These are phyloP conservation scores for Euphorbia corollata DNA, from an alignment of 441 rosid species.

Conservation along the genomic window DNA sequence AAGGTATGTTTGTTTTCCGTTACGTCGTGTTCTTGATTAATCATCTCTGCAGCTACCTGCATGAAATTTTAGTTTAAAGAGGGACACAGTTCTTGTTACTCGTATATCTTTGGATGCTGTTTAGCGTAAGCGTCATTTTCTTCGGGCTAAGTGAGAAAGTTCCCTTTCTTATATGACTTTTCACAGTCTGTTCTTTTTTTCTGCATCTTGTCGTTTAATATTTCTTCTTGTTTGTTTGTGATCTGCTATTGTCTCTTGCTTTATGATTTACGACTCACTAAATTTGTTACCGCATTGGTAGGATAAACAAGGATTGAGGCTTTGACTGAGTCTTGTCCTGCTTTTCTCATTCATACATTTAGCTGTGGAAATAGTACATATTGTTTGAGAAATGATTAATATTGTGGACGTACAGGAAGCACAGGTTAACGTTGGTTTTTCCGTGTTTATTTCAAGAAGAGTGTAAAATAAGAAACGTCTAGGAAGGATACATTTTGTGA, in stretches of 20 bases:
- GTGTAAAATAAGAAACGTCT: neutral
- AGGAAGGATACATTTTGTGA: neutral
- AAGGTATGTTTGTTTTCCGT: conserved; percentile 40
- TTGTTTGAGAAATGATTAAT: neutral
- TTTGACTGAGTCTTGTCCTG: neutral
- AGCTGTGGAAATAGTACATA: neutral
- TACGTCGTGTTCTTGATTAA: neutral
- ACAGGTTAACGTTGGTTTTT: neutral
- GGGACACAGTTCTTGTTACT: neutral
- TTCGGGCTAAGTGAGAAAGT: neutral
- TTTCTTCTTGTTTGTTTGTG: neutral
- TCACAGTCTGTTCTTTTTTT: neutral
- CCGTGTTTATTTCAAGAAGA: neutral
- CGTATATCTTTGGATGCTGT: neutral
- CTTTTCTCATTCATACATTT: neutral
- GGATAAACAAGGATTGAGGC: too few relatives aligned
- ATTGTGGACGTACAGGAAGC: neutral
- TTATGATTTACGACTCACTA: neutral
- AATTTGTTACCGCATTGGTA: too few relatives aligned
- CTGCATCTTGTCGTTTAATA: conserved; percentile 12
- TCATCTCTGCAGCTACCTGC: neutral
- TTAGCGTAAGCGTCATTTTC: neutral
- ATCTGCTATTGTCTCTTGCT: neutral
- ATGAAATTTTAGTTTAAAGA: neutral
- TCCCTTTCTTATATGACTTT: neutral